Evolutionary conservation across 208 protist genomes (phyloP).

Genomic region (Leishmania major): DNA sequence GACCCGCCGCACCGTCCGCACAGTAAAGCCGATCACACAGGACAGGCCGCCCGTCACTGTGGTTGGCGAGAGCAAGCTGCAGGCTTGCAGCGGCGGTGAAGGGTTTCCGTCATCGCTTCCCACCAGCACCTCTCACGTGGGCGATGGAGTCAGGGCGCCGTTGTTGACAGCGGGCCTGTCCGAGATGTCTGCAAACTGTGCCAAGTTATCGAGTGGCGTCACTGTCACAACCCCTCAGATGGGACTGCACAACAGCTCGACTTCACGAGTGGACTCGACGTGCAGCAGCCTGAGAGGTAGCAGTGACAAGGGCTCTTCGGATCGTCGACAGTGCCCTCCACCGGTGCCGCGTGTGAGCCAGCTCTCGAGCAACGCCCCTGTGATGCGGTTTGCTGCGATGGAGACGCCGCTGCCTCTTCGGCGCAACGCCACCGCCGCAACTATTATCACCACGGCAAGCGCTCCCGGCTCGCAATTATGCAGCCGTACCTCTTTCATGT

Average conservation of each 20-base stretch:
- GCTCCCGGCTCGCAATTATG: slow-evolving; percentile 5
- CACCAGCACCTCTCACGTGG: slow-evolving; percentile 9
- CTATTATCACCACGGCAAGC: not conserved
- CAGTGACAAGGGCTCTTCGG: slow-evolving; percentile 9
- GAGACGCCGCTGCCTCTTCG: not conserved
- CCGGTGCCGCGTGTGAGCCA: slow-evolving; percentile 10
- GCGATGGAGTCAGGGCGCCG: not conserved
- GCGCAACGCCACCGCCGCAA: slow-evolving; percentile 1
- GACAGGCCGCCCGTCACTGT: not conserved
- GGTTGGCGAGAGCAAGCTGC: not conserved
- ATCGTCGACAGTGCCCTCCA: slow-evolving; percentile 11
- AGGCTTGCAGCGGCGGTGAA: not conserved
- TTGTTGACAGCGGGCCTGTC: not conserved
- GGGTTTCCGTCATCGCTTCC: not conserved
- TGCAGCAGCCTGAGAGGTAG: slow-evolving; percentile 26
- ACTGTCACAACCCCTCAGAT: not conserved
- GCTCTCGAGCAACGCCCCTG: not conserved
- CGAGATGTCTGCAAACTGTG: not conserved
- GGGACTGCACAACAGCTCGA: not conserved
- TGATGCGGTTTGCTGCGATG: not conserved
- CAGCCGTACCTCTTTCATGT: slow-evolving; percentile 14
- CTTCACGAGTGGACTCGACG: slow-evolving; percentile 13
- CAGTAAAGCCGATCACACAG: slow-evolving; percentile 3
- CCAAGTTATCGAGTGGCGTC: not conserved
- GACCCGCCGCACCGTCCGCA: slow-evolving; percentile 8